Evolutionary conservation across 106 monocot species (phyloP).

Genomic region (Posidonia australis): DNA sequence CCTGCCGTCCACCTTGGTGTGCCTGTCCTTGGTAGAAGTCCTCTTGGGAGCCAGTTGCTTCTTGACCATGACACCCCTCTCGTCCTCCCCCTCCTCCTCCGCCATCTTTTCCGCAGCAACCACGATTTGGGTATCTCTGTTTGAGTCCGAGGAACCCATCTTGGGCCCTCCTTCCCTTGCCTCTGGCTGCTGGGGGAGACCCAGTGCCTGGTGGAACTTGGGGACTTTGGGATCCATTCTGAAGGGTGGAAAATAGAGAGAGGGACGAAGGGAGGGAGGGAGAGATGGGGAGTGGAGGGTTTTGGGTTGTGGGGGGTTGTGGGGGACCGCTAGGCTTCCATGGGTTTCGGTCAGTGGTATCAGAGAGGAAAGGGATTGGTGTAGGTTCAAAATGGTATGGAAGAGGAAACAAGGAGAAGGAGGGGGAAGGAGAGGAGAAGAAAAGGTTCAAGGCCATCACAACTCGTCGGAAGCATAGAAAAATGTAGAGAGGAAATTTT

Average conservation of each 20-base stretch:
- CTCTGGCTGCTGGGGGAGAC: background rate
- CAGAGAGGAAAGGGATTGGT: too few relatives aligned
- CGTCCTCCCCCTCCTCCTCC: conserved; percentile 3
- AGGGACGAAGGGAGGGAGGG: background rate
- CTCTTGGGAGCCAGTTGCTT: conserved; percentile 24
- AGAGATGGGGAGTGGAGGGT: too few relatives aligned
- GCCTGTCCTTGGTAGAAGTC: conserved; percentile 53
- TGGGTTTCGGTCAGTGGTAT: too few relatives aligned
- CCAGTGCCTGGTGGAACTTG: conserved; percentile 12
- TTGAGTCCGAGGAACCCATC: background rate
- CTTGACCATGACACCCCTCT: background rate
- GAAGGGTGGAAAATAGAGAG: background rate
- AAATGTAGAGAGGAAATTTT: too few relatives aligned
- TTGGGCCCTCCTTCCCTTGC: background rate
- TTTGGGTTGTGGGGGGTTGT: too few relatives aligned
- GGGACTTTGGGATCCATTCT: conserved; percentile 20
- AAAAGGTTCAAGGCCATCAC: too few relatives aligned
- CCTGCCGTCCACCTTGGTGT: conserved; percentile 49
- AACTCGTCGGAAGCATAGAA: too few relatives aligned
- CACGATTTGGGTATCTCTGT: background rate
- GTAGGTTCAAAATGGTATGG: too few relatives aligned
- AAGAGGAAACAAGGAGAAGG: too few relatives aligned
- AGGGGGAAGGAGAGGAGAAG: too few relatives aligned
- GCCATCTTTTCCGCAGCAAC: background rate
- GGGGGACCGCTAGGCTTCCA: too few relatives aligned